Conservation (phyloP, 2,329 filamentous ascomycete genomes). For the Epichloe aotearoae region DNA sequence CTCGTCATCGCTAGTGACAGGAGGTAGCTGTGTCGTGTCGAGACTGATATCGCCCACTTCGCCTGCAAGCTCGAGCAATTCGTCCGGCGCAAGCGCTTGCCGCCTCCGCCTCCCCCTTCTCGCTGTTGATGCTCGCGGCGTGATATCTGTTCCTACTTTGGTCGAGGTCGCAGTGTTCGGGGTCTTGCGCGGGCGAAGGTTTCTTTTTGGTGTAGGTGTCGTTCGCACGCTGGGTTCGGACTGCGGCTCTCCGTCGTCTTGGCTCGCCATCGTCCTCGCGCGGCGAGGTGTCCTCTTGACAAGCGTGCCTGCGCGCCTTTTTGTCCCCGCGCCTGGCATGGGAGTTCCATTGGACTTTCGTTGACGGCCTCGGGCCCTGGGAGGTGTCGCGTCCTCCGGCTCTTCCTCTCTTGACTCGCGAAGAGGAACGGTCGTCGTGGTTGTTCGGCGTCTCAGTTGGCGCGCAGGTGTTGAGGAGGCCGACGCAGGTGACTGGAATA, state of each 20-base stretch:
- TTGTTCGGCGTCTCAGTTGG: slow-evolving; percentile 23
- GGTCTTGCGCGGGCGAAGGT: slow-evolving; percentile 16
- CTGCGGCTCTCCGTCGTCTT: slow-evolving; percentile 14
- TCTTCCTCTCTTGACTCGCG: slow-evolving; percentile 25
- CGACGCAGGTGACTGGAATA: slow-evolving; percentile 32
- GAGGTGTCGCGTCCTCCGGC: slow-evolving; percentile 22
- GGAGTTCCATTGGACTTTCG: slow-evolving; percentile 40
- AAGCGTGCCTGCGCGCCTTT: slow-evolving; percentile 34
- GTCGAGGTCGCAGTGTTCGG: slow-evolving; percentile 9
- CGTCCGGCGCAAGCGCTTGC: slow-evolving; percentile 14
- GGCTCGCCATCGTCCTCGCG: slow-evolving; percentile 18
- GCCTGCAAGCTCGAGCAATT: slow-evolving; percentile 14
- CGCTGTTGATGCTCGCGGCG: slow-evolving; percentile 7
- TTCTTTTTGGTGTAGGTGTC: slow-evolving; percentile 19
- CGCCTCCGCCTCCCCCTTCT: slow-evolving; percentile 10
- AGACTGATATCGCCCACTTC: slow-evolving; percentile 9
- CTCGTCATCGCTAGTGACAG: slow-evolving; percentile 14
- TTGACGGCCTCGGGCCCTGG: slow-evolving; percentile 31
- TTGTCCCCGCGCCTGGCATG: slow-evolving; percentile 27
- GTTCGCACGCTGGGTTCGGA: slow-evolving; percentile 12
- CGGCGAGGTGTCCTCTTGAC: slow-evolving; percentile 22
- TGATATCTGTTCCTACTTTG: slow-evolving; percentile 11
- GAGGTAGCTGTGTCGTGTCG: slow-evolving; percentile 5
- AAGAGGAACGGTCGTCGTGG: slow-evolving; percentile 39
- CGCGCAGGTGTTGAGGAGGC: slow-evolving; percentile 18